Evolutionary conservation across 2,329 filamentous ascomycete genomes (phyloP).

Genomic region (Colletotrichum kahawae): DNA sequence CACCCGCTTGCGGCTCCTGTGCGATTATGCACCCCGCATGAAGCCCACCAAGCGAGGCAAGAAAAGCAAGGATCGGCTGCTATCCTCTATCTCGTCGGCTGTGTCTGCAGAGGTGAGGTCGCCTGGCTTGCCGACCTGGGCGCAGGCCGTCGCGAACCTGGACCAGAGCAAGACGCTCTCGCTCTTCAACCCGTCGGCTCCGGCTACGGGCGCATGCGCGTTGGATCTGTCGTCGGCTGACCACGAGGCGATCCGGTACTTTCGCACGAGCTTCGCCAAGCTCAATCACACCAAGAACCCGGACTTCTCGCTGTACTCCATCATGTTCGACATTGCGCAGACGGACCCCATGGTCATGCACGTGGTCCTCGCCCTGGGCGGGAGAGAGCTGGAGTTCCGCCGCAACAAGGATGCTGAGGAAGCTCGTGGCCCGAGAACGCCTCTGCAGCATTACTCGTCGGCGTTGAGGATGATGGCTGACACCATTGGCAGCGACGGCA

Average conservation of each 20-base stretch:
- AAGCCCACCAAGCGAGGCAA: conserved; percentile 1
- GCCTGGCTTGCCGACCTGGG: conserved; percentile 4
- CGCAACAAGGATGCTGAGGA: conserved; percentile 17
- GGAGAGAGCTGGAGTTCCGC: conserved; percentile 33
- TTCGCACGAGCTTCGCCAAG: conserved; percentile 38
- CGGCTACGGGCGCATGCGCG: conserved; percentile 24
- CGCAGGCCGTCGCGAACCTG: background rate
- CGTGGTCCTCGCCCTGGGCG: conserved; percentile 36
- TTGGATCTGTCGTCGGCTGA: conserved; percentile 32
- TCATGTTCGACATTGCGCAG: conserved; percentile 38
- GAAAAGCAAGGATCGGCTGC: conserved; percentile 1
- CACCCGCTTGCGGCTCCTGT: conserved; percentile 28
- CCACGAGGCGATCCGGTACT: conserved; percentile 39
- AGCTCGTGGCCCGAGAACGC: conserved; percentile 9
- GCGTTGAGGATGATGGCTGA: conserved; percentile 36
- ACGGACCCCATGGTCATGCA: conserved; percentile 40
- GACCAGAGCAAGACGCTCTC: conserved; percentile 3
- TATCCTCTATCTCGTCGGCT: background rate
- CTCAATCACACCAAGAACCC: conserved; percentile 40
- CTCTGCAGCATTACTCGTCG: conserved; percentile 33
- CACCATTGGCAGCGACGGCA: conserved; percentile 26
- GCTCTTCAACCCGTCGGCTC: conserved; percentile 16
- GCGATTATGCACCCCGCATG: conserved; percentile 31
- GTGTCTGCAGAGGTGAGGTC: background rate
- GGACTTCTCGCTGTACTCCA: conserved; percentile 37